Evolutionary conservation across 257 asterid species (phyloP).

Genomic region (Orobanche coerulescens): DNA sequence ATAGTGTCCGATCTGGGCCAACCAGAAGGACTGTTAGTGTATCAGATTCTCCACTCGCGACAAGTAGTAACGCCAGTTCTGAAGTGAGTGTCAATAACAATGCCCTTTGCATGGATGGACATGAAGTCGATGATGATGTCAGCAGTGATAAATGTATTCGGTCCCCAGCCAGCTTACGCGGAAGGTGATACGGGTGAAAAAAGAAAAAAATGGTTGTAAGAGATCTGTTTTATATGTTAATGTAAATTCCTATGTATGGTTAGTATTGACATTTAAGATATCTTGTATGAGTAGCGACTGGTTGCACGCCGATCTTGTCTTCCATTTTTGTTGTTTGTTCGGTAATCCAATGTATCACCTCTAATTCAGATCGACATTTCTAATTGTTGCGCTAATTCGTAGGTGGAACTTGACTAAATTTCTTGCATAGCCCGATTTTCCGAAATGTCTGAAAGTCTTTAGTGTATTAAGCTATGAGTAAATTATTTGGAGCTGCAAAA

Average conservation of each 20-base stretch:
- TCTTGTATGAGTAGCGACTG: conserved; percentile 31
- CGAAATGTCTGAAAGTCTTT: too few species aligned
- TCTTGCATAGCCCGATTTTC: too few species aligned
- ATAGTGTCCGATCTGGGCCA: conserved; percentile 88
- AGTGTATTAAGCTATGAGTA: too few species aligned
- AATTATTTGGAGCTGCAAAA: too few species aligned
- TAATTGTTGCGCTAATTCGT: conserved; percentile 24
- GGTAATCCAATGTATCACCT: conserved; percentile 32
- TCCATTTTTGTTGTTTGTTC: conserved; percentile 39
- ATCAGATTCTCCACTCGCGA: conserved; percentile 87
- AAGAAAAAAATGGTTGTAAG: conserved; percentile 6
- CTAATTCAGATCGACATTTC: conserved; percentile 21
- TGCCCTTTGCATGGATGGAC: conserved; percentile 48
- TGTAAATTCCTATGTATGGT: conserved; percentile 43
- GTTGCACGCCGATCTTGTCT: conserved; percentile 22
- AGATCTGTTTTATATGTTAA: conserved; percentile 27
- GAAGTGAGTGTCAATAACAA: conserved; percentile 77
- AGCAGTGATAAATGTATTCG: conserved; percentile 59
- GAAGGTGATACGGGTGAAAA: conserved; percentile 39
- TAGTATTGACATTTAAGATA: conserved; percentile 33
- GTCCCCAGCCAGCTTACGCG: conserved; percentile 59
- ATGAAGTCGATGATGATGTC: conserved; percentile 57
- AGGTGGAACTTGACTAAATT: background rate
- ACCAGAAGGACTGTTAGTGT: conserved; percentile 53
- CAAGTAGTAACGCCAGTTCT: conserved; percentile 94